Conservation (phyloP, 108 stramenopile species). For the Skeletonema marinoi region DNA sequence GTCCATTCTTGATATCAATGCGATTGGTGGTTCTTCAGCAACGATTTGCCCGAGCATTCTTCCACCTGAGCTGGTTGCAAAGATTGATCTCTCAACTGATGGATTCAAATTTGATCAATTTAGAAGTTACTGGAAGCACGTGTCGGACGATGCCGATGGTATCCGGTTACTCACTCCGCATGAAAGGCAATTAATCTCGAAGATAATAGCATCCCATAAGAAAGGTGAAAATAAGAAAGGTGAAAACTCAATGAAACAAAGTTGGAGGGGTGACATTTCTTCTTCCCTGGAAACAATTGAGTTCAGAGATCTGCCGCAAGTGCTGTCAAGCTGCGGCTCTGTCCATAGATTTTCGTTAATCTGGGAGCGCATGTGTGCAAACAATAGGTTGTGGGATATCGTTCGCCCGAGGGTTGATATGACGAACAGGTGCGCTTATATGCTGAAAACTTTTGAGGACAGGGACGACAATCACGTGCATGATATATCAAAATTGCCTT, state of each 20-base stretch:
- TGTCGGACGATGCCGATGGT: conserved; percentile 30
- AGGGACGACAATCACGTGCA: conserved; percentile 26
- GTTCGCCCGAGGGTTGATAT: conserved; percentile 57
- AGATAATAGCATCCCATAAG: conserved; percentile 51
- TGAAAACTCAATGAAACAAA: conserved; percentile 44
- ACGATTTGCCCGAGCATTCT: conserved; percentile 50
- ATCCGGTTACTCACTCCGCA: conserved; percentile 27
- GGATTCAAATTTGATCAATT: conserved; percentile 10
- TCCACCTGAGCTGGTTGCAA: conserved; percentile 46
- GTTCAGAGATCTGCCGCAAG: conserved; percentile 47
- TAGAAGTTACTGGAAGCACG: conserved; percentile 28
- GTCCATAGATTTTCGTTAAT: conserved; percentile 10
- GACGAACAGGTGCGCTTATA: conserved; percentile 50
- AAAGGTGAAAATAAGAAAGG: conserved; percentile 43
- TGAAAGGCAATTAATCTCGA: conserved; percentile 32
- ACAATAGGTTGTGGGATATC: conserved; percentile 38
- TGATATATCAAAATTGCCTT: conserved; percentile 57
- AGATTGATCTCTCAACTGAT: conserved; percentile 16
- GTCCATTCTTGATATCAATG: conserved; percentile 29
- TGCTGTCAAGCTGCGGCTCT: conserved; percentile 19
- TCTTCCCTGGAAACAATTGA: conserved; percentile 35
- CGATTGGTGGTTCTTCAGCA: conserved; percentile 54
- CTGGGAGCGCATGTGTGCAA: conserved; percentile 31
- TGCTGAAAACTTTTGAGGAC: conserved; percentile 60
- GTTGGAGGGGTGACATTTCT: conserved; percentile 41